Conservation (phyloP, 306 rosid genomes). For the Canavalia gladiata region DNA sequence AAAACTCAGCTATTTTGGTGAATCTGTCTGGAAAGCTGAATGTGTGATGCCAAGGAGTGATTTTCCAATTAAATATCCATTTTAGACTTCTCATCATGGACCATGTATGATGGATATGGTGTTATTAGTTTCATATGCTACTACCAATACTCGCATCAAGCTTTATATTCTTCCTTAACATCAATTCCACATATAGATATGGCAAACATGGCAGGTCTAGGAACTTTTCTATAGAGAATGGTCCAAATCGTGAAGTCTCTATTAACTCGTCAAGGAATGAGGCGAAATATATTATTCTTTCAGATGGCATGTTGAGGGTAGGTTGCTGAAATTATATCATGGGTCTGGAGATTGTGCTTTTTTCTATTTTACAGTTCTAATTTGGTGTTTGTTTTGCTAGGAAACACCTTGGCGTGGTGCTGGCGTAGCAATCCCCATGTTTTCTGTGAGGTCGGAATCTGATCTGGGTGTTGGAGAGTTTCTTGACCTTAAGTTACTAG, state of each 20-base stretch:
- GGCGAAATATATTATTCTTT: constrained; percentile 68
- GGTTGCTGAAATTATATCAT: constrained; percentile 44
- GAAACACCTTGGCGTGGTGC: constrained; percentile 96
- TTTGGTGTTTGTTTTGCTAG: constrained; percentile 55
- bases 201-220: constrained; percentile 75
- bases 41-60: constrained; percentile 70
- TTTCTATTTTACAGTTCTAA: constrained; percentile 30
- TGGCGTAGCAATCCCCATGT: constrained; percentile 94
- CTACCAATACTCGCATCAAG: constrained; percentile 12
- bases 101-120: constrained; percentile 15
- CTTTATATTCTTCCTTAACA: constrained; percentile 65
- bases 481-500: constrained; percentile 90
- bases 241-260: constrained; percentile 74
- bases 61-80: constrained; percentile 88
- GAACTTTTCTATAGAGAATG: constrained; percentile 70
- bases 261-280: constrained; percentile 64
- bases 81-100: constrained; percentile 39
- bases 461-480: constrained; percentile 99
- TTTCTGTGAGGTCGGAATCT: constrained; percentile 87
- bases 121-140: constrained; percentile 39
- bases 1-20: constrained; percentile 82
- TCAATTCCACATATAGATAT: constrained; percentile 77
- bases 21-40: constrained; percentile 87
- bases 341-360: constrained; percentile 33
- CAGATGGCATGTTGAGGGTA: constrained; percentile 95